Percentiles rank a stretch among this genome's conserved stretches.
Evolutionary conservation across 2,329 filamentous ascomycete species (phyloP).

Genomic region (Fusarium mangiferae): DNA sequence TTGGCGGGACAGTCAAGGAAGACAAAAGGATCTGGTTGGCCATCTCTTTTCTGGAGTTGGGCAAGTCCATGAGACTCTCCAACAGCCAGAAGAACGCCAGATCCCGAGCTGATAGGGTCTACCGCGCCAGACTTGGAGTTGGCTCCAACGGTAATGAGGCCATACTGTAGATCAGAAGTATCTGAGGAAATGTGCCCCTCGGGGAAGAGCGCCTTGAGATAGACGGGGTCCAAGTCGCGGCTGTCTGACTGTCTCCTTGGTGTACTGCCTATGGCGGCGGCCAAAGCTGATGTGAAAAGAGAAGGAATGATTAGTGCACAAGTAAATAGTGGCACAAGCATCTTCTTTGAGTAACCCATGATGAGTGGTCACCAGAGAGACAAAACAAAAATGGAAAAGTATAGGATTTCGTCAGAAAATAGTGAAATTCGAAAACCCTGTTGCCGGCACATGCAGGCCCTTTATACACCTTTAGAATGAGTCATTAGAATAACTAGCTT

Average conservation of each 20-base stretch:
- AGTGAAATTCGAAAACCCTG: too few species aligned
- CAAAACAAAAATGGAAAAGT: too few species aligned
- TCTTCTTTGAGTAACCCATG: not conserved
- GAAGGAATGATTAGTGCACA: not conserved
- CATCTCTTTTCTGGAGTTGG: not conserved
- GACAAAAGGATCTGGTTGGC: not conserved
- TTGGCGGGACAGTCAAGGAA: not conserved
- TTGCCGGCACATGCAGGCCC: too few species aligned
- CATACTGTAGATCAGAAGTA: not conserved
- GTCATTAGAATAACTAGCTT: too few species aligned
- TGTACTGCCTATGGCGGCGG: not conserved
- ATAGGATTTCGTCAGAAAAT: too few species aligned
- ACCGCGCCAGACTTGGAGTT: fast-evolving
- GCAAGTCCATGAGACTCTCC: not conserved
- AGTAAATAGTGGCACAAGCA: not conserved
- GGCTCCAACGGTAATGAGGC: fast-evolving
- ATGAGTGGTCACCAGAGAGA: too few species aligned
- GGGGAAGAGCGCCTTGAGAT: not conserved
- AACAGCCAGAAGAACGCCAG: not conserved
- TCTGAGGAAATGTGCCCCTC: fast-evolving
- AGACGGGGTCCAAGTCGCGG: not conserved
- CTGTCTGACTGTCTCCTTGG: fast-evolving
- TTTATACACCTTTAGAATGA: too few species aligned
- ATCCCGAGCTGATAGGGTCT: fast-evolving
- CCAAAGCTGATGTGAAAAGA: not conserved